phyloP scores from a whole-genome alignment of 768 basidiomycete genomes.

The Lactarius vividus region DNA sequence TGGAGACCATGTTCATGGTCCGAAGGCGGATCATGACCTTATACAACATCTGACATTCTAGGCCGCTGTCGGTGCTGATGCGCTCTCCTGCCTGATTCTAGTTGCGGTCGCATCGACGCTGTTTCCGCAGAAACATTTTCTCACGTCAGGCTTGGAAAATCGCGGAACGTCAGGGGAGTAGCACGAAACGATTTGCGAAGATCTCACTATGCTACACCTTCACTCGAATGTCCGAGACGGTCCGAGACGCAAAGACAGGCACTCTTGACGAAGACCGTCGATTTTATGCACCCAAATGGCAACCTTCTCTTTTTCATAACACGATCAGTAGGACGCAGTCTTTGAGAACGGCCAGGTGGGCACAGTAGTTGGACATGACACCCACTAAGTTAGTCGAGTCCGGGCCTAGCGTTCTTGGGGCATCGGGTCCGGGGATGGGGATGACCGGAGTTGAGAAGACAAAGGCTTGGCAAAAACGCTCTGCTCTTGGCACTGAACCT shows the following conservation, averaged over 20 bases:
- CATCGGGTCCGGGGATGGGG: background rate
- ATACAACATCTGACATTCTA: background rate
- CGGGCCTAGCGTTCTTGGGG: background rate
- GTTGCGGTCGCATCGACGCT: slow-evolving; percentile 46
- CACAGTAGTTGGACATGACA: slow-evolving; percentile 77
- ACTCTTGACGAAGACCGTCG: slow-evolving; percentile 76
- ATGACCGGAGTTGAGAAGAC: background rate
- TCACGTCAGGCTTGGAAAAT: slow-evolving; percentile 67
- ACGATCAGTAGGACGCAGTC: slow-evolving; percentile 82
- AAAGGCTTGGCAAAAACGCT: background rate
- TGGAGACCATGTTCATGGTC: background rate
- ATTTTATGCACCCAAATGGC: slow-evolving; percentile 81
- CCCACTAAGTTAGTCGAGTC: background rate
- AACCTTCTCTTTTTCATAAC: slow-evolving; percentile 72
- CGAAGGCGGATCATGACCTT: background rate
- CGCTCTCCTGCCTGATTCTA: slow-evolving; percentile 8
- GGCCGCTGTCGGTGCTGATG: slow-evolving; percentile 11
- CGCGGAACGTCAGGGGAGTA: background rate
- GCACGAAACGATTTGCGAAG: slow-evolving; percentile 3
- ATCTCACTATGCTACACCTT: slow-evolving; percentile 81
- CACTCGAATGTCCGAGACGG: slow-evolving; percentile 65
- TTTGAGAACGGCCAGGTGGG: slow-evolving; percentile 73
- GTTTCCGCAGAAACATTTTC: slow-evolving; percentile 78
- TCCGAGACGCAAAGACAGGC: slow-evolving; percentile 73
- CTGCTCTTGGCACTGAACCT: background rate